Evolutionary conservation across 352 stramenopile genomes (phyloP).

Genomic region (Globisporangium spinosum): DNA sequence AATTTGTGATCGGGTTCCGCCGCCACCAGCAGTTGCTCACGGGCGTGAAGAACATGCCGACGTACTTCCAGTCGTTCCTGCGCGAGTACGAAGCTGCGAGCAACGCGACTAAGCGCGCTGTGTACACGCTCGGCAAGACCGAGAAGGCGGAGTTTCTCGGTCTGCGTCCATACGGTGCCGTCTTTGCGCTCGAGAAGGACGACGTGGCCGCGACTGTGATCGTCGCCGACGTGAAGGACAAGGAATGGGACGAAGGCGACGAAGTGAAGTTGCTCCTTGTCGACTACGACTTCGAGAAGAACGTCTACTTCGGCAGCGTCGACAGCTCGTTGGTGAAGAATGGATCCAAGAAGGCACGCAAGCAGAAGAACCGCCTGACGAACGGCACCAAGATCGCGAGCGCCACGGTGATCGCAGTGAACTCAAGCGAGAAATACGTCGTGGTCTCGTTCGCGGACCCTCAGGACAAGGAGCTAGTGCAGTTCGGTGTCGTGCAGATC

Average conservation of each 20-base stretch:
- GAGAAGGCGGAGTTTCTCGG: constrained; percentile 85
- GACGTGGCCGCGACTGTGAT: constrained; percentile 66
- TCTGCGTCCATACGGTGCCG: constrained; percentile 78
- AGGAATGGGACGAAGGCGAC: constrained; percentile 53
- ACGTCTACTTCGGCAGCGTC: constrained; percentile 63
- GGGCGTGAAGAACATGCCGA: constrained; percentile 33
- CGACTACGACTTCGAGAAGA: constrained; percentile 87
- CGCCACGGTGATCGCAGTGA: constrained; percentile 52
- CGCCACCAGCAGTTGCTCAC: constrained; percentile 32
- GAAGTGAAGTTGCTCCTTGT: constrained; percentile 72
- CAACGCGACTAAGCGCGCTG: constrained; percentile 11
- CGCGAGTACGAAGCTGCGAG: constrained; percentile 27
- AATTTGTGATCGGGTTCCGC: constrained; percentile 78
- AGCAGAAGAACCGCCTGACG: constrained; percentile 53
- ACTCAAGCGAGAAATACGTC: constrained; percentile 52
- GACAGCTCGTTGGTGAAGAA: constrained; percentile 48
- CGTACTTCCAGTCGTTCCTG: constrained; percentile 58
- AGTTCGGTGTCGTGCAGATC: constrained; percentile 67
- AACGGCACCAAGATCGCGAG: constrained; percentile 36
- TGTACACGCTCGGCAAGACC: constrained; percentile 58
- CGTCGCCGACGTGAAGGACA: constrained; percentile 40
- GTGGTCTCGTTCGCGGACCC: constrained; percentile 60
- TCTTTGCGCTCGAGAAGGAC: constrained; percentile 74
- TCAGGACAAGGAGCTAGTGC: constrained; percentile 22
- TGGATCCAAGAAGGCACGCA: constrained; percentile 64